Conservation (phyloP, 148 eudicot species). For the Persicaria tinctoria region DNA sequence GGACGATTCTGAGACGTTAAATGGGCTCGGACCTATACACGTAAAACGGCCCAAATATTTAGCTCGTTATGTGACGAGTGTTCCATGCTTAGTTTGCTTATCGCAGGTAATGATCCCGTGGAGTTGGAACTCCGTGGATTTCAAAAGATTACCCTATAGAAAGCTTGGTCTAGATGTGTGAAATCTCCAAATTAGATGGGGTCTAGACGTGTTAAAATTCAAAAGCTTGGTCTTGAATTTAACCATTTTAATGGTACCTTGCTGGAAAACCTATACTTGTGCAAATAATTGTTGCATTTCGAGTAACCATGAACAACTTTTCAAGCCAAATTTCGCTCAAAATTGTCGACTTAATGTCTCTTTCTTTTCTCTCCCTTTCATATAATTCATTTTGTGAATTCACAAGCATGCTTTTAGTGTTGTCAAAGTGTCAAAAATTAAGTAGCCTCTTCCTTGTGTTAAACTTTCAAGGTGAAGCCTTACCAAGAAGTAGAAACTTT, state of each 20-base stretch:
- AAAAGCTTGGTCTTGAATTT: slow-evolving; percentile 61
- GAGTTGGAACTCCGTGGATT: no score
- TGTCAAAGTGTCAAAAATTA: slow-evolving; percentile 53
- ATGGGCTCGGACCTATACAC: no score
- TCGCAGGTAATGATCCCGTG: no score
- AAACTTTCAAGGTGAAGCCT: slow-evolving; percentile 47
- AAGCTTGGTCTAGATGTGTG: slow-evolving; percentile 7
- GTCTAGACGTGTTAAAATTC: slow-evolving; percentile 40
- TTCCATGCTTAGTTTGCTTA: no score
- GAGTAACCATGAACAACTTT: slow-evolving; percentile 51
- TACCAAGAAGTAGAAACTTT: slow-evolving; percentile 38
- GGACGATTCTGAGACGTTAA: no score
- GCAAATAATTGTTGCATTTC: slow-evolving; percentile 65
- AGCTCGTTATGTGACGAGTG: no score
- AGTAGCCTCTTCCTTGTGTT: slow-evolving; percentile 43
- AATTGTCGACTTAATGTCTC: slow-evolving; percentile 37
- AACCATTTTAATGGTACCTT: slow-evolving; percentile 52
- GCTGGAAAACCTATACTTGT: slow-evolving; percentile 54
- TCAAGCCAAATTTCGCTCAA: slow-evolving; percentile 53
- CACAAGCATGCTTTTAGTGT: slow-evolving; percentile 40
- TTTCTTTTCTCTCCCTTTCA: slow-evolving; percentile 72
- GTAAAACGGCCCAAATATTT: no score
- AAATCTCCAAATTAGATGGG: slow-evolving; percentile 65
- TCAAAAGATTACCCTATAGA: no score
- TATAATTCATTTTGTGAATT: slow-evolving; percentile 58